Evolutionary conservation across 2,329 filamentous ascomycete genomes (phyloP), one percentile per base, ranked within the genome.

Genomic region (Cladophialophora bantiana): DNA sequence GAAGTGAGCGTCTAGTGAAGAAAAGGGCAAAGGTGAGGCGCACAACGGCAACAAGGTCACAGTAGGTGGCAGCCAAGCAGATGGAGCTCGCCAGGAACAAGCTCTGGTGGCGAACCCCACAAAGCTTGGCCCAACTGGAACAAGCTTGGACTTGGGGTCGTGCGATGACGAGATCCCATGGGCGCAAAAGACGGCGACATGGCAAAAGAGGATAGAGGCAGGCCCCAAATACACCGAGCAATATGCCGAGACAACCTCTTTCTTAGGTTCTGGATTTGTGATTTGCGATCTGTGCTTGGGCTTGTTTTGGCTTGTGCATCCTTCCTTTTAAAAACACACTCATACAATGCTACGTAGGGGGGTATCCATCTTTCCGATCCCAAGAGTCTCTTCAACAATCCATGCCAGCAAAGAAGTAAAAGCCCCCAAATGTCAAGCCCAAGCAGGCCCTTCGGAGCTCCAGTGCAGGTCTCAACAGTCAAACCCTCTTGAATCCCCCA

Each of bases 291-390:
- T 57, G 15, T 42, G 36, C 31, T 38, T 55, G 48, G 26, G 10
- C 34, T 63, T 38, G 31, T 26, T 26, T 7, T 31, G 26, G 53
- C 45, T 45, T 32, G 54, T 55, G 13, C 52, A 7, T 40, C 59
- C 45, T 59, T 12, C 45, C 45, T 50, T 18, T 26, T 31, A 7
- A 53, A 36, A 36, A 38, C 53, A 55, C 45, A 50, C 13, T 54
- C 55, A 56, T 59, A 63, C 53, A 64, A 60, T 62, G 60, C 56
- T 68, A 66, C 66, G 64, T 68, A 66, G 56, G 67, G 59, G 63
- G 59, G 59, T 66, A 64, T 66, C 64, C 59, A 50, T 54, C 59
- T 61, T 61, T 50, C 48, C 59, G 45, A 53, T 61, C 59, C 57
- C 57, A 36, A 40, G 31, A 38, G 42, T 57, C 45, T 50, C 48